phyloP scores from a whole-genome alignment of 176 grass and related monocot species.

The Aegilops tauschii region DNA sequence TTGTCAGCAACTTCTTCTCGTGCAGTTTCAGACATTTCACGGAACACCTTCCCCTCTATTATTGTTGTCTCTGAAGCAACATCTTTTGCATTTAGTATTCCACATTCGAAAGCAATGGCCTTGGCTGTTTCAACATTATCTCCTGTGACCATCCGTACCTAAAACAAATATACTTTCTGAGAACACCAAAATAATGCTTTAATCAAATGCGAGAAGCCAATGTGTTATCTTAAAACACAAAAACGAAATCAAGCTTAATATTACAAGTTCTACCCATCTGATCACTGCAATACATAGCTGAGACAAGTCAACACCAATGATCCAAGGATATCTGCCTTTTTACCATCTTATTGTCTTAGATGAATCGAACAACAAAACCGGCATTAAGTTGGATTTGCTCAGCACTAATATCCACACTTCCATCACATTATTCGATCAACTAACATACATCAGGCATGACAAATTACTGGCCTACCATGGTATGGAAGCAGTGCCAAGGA shows the following conservation, averaged over 20 bases:
- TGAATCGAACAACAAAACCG: not conserved
- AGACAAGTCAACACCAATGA: not conserved
- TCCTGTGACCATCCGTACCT: conserved; percentile 8
- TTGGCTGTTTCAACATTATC: conserved; percentile 16
- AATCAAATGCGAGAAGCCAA: not conserved
- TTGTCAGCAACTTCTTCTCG: conserved; percentile 4
- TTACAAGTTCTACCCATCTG: not conserved
- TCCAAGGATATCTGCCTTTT: not conserved
- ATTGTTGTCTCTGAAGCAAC: conserved; percentile 28
- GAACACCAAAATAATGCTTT: not conserved
- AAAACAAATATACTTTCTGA: not conserved
- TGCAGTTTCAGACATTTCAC: conserved; percentile 41
- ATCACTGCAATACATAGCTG: not conserved
- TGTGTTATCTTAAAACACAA: not conserved
- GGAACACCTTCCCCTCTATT: conserved; percentile 61
- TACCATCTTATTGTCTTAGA: not conserved
- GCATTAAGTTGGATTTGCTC: not conserved
- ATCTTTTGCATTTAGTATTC: conserved; percentile 39
- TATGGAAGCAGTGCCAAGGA: not conserved
- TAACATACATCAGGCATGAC: not conserved
- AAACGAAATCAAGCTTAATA: not conserved
- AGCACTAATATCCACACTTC: not conserved
- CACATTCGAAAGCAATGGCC: conserved; percentile 66
- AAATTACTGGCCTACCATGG: not conserved
- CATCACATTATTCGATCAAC: too few species aligned